Evolutionary conservation across 441 rosid genomes (phyloP).

Genomic region (California macrophylla): DNA sequence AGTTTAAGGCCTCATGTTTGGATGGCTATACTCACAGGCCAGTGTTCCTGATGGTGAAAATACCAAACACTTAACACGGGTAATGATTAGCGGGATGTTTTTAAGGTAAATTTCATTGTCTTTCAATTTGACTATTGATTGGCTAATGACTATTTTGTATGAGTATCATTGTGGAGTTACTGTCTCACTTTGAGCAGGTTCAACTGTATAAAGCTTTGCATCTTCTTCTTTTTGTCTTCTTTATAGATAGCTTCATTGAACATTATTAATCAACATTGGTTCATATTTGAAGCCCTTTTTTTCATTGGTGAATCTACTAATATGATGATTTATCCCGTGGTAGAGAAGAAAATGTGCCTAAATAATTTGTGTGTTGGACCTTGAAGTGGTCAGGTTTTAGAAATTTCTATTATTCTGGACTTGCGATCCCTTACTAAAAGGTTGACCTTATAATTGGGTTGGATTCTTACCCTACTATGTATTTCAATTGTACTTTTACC

Average conservation of each 20-base stretch:
- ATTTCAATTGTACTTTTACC: background rate
- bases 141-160: constrained; percentile 3
- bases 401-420: background rate
- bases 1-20: constrained; percentile 18
- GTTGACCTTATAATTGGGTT: background rate
- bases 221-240: background rate
- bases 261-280: background rate
- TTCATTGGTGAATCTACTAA: background rate
- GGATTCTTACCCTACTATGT: background rate
- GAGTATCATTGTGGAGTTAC: background rate
- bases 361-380: background rate
- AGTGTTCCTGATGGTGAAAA: constrained; percentile 78
- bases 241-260: background rate
- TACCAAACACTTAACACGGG: constrained; percentile 62
- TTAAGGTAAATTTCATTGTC: constrained; percentile 51
- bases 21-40: constrained; percentile 47
- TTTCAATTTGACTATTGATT: background rate
- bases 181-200: constrained; percentile 2
- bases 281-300: background rate
- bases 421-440: background rate
- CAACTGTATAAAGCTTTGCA: background rate
- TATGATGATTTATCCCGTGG: background rate
- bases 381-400: background rate
- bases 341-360: background rate
- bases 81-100: constrained; percentile 72